phyloP scores from a whole-genome alignment of 2,329 filamentous ascomycete species.

The Penicillium sp. region DNA sequence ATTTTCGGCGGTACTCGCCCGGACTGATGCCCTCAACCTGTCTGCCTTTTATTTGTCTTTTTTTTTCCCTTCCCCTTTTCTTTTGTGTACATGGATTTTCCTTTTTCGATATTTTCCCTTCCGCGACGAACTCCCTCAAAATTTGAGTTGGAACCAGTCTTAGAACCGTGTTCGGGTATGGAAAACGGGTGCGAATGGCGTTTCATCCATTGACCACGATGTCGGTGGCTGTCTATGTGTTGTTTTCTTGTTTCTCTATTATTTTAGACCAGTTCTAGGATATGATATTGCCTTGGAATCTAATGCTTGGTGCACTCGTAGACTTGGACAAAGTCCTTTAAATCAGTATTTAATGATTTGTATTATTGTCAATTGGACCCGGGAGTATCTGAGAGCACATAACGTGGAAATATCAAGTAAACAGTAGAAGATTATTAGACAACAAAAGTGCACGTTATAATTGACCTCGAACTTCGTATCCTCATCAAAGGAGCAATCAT shows the following conservation, averaged over 20 bases:
- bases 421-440: background rate
- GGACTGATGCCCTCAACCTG: slow-evolving; percentile 23
- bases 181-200: slow-evolving; percentile 44
- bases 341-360: background rate
- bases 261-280: slow-evolving; percentile 31
- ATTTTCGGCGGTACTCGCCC: slow-evolving; percentile 17
- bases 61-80: slow-evolving; percentile 22
- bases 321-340: background rate
- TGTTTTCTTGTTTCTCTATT: slow-evolving; percentile 18
- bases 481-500: background rate
- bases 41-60: slow-evolving; percentile 11
- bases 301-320: slow-evolving; percentile 5
- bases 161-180: slow-evolving; percentile 44
- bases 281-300: slow-evolving; percentile 26
- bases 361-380: background rate
- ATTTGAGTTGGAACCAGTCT: slow-evolving; percentile 35
- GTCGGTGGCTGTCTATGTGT: slow-evolving; percentile 30
- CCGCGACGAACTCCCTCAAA: slow-evolving; percentile 24
- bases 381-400: background rate
- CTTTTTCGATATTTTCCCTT: slow-evolving; percentile 32
- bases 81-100: slow-evolving; percentile 43
- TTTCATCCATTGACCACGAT: slow-evolving; percentile 33
- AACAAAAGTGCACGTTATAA: background rate
- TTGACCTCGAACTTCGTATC: background rate
- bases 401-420: background rate